Base-by-base conservation (phyloP, 768 basidiomycete species). In the Rhizopogon vulgaris region DNA sequence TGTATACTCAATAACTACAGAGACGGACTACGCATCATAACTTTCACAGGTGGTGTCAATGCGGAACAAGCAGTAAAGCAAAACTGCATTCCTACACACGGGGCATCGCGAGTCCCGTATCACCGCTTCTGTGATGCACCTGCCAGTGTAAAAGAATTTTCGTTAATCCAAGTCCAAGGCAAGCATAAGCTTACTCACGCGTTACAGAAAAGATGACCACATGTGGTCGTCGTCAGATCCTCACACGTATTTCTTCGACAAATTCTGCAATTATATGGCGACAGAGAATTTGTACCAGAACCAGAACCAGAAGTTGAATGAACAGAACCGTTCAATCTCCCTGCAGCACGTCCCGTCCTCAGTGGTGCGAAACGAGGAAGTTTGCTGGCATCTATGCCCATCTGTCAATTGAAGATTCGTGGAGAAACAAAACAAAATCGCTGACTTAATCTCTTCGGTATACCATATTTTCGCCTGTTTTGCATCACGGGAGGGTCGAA, bases 201-300 rank as follows among this genome's bases (percentile, higher is more conserved):
- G 52, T 81, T 72, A 57, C 83, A 84, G 56, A 84, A 84, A 27
- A 84, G 64, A 55, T 84, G 83, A 8, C 83, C 83, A 59, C 83
- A 84, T 69, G 79, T 78, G 4, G 78, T 82, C 34, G 78, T 80
- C 25, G 80, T 82, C 38, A 77, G 75, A 55, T 79, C 75, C 24
- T 75, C 71, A 57, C 78, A 80, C 30, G 73, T 68, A 51, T 80
- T 73, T 30, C 62, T 65, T 24, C 73, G 68, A 57, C 81, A 84
- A 1, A 70, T 64, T 47, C 83, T 73, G 52, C 79, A 83, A 52
- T 81, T 76, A 38, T 68, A 68, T 9, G 62, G 65, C 6, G 57
- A 38, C 5, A 51, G 51, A 24, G 52, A 15, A 3, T 54, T 41
- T 15, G 40, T 15, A 36, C 47, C 56, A 17, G 22, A 22, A 22